These are phyloP conservation scores for Aquilaria malaccensis DNA, from an alignment of 345 rosid species.

Conservation along the genomic window DNA sequence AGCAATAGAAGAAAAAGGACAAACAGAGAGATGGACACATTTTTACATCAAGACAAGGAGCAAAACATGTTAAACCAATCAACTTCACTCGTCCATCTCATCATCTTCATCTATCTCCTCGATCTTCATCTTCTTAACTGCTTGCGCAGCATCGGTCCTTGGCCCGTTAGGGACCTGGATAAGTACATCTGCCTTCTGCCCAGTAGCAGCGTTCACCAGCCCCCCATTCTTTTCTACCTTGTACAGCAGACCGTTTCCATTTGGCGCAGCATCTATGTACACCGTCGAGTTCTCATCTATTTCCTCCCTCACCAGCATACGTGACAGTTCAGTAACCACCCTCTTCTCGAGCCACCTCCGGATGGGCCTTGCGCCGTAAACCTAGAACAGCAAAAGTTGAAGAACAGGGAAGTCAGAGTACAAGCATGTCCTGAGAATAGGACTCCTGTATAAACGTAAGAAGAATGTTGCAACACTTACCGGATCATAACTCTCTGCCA, in stretches of 20 bases:
- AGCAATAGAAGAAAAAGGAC: too few relatives aligned
- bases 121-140: slow-evolving; percentile 89
- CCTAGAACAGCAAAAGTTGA: slow-evolving; percentile 28
- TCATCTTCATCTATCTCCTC: slow-evolving; percentile 57
- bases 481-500: slow-evolving; percentile 81
- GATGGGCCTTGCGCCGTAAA: slow-evolving; percentile 85
- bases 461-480: slow-evolving; percentile 29
- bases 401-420: background rate
- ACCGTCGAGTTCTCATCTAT: slow-evolving; percentile 84
- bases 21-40: too few relatives aligned
- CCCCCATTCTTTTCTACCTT: slow-evolving; percentile 76
- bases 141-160: slow-evolving; percentile 56
- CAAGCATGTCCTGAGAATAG: background rate
- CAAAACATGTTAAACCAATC: background rate
- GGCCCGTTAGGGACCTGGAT: slow-evolving; percentile 46
- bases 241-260: slow-evolving; percentile 37
- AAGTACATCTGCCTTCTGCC: slow-evolving; percentile 59
- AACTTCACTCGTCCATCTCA: slow-evolving; percentile 28
- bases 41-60: too few relatives aligned
- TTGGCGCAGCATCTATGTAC: slow-evolving; percentile 52
- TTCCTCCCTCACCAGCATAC: slow-evolving; percentile 76
- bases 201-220: slow-evolving; percentile 61
- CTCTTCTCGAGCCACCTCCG: slow-evolving; percentile 94
- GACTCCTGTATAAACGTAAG: fast-evolving
- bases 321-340: slow-evolving; percentile 84